Evolutionary conservation across 164 flowering plant species (phyloP).

Genomic region (Litsea cubeba): DNA sequence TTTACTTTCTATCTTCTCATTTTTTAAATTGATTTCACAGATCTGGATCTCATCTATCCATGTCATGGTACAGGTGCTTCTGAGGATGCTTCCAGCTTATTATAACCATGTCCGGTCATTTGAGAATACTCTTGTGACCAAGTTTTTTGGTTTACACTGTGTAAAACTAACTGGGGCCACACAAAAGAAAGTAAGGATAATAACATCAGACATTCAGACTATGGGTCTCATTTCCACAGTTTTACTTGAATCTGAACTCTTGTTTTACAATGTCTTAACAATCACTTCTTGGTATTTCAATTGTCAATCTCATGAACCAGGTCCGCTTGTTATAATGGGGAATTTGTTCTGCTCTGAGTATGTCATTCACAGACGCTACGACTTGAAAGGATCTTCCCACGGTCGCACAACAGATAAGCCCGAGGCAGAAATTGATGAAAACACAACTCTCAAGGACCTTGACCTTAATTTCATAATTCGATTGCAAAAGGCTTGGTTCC

Average conservation of each 20-base stretch:
- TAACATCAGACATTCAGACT: background rate
- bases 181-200: slow-evolving; percentile 61
- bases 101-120: slow-evolving; percentile 78
- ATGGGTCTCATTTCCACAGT: background rate
- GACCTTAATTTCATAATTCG: slow-evolving; percentile 54
- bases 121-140: slow-evolving; percentile 82
- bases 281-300: background rate
- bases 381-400: slow-evolving; percentile 63
- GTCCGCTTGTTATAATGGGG: slow-evolving; percentile 64
- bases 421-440: slow-evolving; percentile 45
- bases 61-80: slow-evolving; percentile 46
- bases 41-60: background rate
- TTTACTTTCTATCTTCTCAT: background rate
- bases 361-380: slow-evolving; percentile 49
- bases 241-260: background rate
- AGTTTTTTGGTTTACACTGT: slow-evolving; percentile 84
- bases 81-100: slow-evolving; percentile 87
- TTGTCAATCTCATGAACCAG: slow-evolving; percentile 25
- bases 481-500: slow-evolving; percentile 48
- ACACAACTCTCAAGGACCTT: slow-evolving; percentile 65
- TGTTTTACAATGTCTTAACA: background rate
- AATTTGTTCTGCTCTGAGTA: slow-evolving; percentile 54
- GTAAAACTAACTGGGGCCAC: slow-evolving; percentile 72
- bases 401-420: slow-evolving; percentile 56
- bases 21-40: background rate